Percentiles rank a stretch among this genome's conserved stretches.
These are phyloP conservation scores for Agrocybe chaxingu DNA, from an alignment of 768 basidiomycete genomes.

Conservation along the genomic window DNA sequence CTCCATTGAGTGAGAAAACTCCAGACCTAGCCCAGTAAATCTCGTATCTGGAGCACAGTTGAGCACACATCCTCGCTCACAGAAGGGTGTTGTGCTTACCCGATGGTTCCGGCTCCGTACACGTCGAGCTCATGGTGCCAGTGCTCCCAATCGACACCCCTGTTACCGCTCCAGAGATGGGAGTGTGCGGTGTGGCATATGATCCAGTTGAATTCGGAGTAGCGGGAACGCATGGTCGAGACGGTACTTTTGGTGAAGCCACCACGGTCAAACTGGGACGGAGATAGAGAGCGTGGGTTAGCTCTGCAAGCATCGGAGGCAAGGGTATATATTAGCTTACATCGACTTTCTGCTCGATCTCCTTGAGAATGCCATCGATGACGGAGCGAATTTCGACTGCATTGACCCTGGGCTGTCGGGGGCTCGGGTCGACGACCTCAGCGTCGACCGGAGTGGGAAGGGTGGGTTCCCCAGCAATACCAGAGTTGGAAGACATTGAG, in stretches of 20 bases:
- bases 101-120: conserved; percentile 7
- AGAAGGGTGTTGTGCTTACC: background rate
- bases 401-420: background rate
- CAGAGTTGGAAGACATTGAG: too few species aligned
- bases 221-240: background rate
- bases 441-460: background rate
- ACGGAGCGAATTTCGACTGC: background rate
- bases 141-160: conserved; percentile 8
- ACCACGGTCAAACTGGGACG: background rate
- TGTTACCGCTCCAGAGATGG: background rate
- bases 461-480: too few species aligned
- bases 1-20: conserved; percentile 4
- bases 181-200: conserved; percentile 7
- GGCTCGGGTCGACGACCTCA: background rate
- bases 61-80: background rate
- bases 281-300: background rate
- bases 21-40: conserved; percentile 6
- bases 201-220: conserved; percentile 10
- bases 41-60: conserved; percentile 1
- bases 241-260: background rate
- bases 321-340: background rate
- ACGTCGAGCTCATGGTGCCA: conserved; percentile 11
- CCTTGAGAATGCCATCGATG: background rate
- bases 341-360: background rate
- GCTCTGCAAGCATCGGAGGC: background rate